Evolutionary conservation across 2,329 filamentous ascomycete genomes (phyloP).

Genomic region (Pseudogymnoascus sp.): DNA sequence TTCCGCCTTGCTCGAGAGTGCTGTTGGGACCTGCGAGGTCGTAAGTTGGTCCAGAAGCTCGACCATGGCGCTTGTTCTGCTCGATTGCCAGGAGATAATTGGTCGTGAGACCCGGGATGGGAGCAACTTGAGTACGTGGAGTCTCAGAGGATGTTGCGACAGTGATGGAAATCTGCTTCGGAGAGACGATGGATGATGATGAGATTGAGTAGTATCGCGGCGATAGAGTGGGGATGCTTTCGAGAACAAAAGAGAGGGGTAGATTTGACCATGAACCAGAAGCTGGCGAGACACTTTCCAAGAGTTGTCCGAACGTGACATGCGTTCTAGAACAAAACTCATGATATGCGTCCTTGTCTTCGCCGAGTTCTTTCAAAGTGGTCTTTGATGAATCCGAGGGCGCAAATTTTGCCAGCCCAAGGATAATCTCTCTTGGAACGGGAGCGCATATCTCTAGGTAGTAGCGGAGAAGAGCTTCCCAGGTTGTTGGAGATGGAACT

Average conservation of each 20-base stretch:
- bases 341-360: slow-evolving; percentile 13
- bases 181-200: slow-evolving; percentile 40
- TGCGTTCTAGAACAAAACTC: slow-evolving; percentile 10
- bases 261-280: slow-evolving; percentile 31
- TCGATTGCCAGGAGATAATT: slow-evolving; percentile 31
- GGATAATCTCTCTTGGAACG: slow-evolving; percentile 32
- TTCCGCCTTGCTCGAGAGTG: slow-evolving; percentile 17
- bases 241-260: slow-evolving; percentile 45
- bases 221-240: slow-evolving; percentile 48
- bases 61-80: not conserved
- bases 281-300: slow-evolving; percentile 5
- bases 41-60: slow-evolving; percentile 11
- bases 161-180: slow-evolving; percentile 35
- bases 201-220: slow-evolving; percentile 56
- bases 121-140: slow-evolving; percentile 22
- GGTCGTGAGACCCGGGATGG: slow-evolving; percentile 31
- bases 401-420: slow-evolving; percentile 33
- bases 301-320: slow-evolving; percentile 14
- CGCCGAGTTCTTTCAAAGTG: slow-evolving; percentile 8
- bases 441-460: slow-evolving; percentile 40
- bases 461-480: slow-evolving; percentile 33
- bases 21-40: slow-evolving; percentile 15
- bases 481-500: slow-evolving; percentile 16
- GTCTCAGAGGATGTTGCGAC: slow-evolving; percentile 29
- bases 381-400: slow-evolving; percentile 27